phyloP scores from a whole-genome alignment of 352 stramenopile species.

The Globisporangium nagaii region DNA sequence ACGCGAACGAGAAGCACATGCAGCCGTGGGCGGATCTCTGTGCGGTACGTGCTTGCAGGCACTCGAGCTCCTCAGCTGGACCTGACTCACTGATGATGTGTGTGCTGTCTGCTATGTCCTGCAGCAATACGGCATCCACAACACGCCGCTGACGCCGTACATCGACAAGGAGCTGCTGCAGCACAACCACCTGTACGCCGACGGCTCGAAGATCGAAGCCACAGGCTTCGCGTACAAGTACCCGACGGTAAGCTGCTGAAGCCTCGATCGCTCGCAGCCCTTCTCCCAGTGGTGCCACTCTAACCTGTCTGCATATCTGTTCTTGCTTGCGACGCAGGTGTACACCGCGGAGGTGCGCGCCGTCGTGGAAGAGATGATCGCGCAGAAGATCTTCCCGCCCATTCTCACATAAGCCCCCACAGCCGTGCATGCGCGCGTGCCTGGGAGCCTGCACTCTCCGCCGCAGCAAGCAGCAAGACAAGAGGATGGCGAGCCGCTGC shows the following conservation, averaged over 20 bases:
- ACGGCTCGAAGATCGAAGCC: conserved; percentile 73
- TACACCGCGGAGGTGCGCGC: conserved; percentile 46
- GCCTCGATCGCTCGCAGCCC: too few relatives aligned
- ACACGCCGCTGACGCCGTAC: conserved; percentile 83
- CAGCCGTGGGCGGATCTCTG: conserved; percentile 84
- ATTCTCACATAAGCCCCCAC: conserved; percentile 54
- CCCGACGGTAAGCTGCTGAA: conserved; percentile 34
- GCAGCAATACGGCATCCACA: conserved; percentile 70
- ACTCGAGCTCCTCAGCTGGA: neutral
- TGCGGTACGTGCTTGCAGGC: conserved; percentile 22
- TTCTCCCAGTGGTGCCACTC: too few relatives aligned
- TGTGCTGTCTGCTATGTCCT: neutral
- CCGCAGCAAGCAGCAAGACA: too few relatives aligned
- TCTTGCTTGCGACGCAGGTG: conserved; percentile 25
- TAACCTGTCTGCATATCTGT: neutral
- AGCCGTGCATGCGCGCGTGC: neutral
- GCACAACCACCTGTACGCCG: conserved; percentile 77
- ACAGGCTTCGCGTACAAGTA: conserved; percentile 74
- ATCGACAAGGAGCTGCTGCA: conserved; percentile 86
- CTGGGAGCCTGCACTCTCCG: neutral
- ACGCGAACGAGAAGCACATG: conserved; percentile 90
- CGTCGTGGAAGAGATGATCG: conserved; percentile 69
- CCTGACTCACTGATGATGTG: conserved; percentile 6
- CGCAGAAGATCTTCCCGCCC: conserved; percentile 76
- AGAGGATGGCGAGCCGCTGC: too few relatives aligned